Evolutionary conservation across 768 basidiomycete genomes (phyloP).

Genomic region (Aureoboletus auriporus): DNA sequence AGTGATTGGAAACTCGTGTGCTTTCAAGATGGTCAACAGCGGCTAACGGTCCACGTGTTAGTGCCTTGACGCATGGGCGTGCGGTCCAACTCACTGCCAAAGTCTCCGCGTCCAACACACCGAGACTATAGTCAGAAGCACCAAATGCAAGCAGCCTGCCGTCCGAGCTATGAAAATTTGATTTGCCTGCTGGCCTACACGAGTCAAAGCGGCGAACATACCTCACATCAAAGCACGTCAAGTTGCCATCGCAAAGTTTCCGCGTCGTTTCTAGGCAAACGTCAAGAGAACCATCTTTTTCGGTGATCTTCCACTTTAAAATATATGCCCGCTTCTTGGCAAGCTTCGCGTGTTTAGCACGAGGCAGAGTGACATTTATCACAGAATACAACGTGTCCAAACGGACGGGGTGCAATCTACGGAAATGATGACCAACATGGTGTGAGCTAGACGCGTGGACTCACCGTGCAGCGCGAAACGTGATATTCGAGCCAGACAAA

Average conservation of each 20-base stretch:
- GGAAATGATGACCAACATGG: conserved; percentile 7
- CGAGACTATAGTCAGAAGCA: conserved; percentile 80
- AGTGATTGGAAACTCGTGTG: conserved; percentile 94
- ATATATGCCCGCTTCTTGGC: conserved; percentile 59
- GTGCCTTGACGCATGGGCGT: background rate
- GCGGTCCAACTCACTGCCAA: conserved; percentile 54
- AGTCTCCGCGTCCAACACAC: conserved; percentile 75
- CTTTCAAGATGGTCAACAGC: conserved; percentile 79
- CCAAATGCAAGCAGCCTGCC: conserved; percentile 84
- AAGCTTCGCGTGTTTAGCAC: conserved; percentile 50
- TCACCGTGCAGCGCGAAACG: conserved; percentile 64
- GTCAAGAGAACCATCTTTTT: conserved; percentile 67
- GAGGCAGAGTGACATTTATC: conserved; percentile 64
- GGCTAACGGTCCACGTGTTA: conserved; percentile 50
- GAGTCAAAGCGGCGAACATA: conserved; percentile 28
- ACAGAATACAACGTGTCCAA: conserved; percentile 60
- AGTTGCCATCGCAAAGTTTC: conserved; percentile 72
- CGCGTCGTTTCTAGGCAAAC: conserved; percentile 46
- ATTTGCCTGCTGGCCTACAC: conserved; percentile 3
- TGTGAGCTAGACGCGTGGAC: conserved; percentile 4
- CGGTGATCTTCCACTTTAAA: conserved; percentile 66
- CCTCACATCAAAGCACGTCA: conserved; percentile 92
- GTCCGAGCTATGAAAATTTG: conserved; percentile 52
- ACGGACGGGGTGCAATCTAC: conserved; percentile 56
- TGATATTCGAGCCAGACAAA: conserved; percentile 37